A percentile compares a stretch with the other conserved stretches of the same genome.
These are phyloP conservation scores for Chrysanthemum seticuspe DNA, from an alignment of 129 eudicot genomes.

Conservation along the genomic window DNA sequence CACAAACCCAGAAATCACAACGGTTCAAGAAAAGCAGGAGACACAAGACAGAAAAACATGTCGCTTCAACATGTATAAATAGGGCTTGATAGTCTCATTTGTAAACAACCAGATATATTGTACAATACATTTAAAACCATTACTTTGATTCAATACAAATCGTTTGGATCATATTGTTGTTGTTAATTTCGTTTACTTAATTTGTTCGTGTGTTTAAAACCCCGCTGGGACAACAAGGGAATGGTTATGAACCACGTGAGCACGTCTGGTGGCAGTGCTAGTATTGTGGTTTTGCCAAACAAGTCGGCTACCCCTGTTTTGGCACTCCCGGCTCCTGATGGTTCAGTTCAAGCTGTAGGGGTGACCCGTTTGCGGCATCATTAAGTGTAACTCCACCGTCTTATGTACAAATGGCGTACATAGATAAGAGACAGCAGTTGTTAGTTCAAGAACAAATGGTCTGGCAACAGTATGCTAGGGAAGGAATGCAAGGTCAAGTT, in stretches of 20 bases:
- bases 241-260: constrained; percentile 65
- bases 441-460: constrained; percentile 81
- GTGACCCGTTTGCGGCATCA: constrained; percentile 90
- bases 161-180: no score
- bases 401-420: constrained; percentile 88
- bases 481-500: constrained; percentile 88
- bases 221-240: no score
- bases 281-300: constrained; percentile 78
- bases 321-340: constrained; percentile 89
- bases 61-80: no score
- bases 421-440: constrained; percentile 85
- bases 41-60: no score
- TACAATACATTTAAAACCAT: no score
- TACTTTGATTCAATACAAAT: no score
- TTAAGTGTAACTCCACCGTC: constrained; percentile 76
- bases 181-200: no score
- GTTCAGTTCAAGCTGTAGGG: constrained; percentile 70
- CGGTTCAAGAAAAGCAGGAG: no score
- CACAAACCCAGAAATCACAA: no score
- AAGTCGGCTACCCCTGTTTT: constrained; percentile 53
- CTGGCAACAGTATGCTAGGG: constrained; percentile 82
- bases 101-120: no score
- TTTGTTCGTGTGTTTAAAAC: no score
- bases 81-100: no score
- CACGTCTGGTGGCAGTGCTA: constrained; percentile 80